Evolutionary conservation across 331 rosid species (phyloP).

Genomic region (Cydonia oblonga): DNA sequence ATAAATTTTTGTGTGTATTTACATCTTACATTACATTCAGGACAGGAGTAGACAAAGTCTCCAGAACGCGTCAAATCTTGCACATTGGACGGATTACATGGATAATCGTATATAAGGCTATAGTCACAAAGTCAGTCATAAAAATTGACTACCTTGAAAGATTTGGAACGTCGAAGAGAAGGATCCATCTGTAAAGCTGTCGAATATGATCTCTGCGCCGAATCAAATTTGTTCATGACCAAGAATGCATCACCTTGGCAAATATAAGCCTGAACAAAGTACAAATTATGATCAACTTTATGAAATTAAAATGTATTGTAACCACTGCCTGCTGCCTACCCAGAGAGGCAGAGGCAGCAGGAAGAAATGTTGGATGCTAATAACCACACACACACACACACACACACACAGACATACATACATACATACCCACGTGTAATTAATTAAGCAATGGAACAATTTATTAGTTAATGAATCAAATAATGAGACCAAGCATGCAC

Average conservation of each 20-base stretch:
- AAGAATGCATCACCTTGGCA: conserved; percentile 72
- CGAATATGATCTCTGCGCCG: conserved; percentile 60
- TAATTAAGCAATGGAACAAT: too few species aligned
- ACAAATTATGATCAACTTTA: background rate
- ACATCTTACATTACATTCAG: background rate
- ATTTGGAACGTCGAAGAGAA: conserved; percentile 59
- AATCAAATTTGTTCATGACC: conserved; percentile 44
- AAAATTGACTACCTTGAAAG: conserved; percentile 48
- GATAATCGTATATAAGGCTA: background rate
- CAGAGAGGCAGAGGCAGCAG: background rate
- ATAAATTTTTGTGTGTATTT: background rate
- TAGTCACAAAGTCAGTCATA: background rate
- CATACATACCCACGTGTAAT: background rate
- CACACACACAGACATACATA: too few species aligned
- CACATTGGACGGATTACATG: background rate
- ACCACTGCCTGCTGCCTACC: too few species aligned
- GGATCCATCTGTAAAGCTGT: conserved; percentile 55
- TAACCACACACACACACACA: background rate
- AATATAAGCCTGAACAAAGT: conserved; percentile 57
- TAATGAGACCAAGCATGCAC: conserved; percentile 16
- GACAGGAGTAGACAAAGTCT: background rate
- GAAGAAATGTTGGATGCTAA: background rate
- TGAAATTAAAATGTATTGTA: background rate
- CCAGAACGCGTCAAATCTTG: background rate
- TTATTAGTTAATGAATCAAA: too few species aligned